Evolutionary conservation across 768 basidiomycete species (phyloP).

Genomic region (Kockovaella imperatae): DNA sequence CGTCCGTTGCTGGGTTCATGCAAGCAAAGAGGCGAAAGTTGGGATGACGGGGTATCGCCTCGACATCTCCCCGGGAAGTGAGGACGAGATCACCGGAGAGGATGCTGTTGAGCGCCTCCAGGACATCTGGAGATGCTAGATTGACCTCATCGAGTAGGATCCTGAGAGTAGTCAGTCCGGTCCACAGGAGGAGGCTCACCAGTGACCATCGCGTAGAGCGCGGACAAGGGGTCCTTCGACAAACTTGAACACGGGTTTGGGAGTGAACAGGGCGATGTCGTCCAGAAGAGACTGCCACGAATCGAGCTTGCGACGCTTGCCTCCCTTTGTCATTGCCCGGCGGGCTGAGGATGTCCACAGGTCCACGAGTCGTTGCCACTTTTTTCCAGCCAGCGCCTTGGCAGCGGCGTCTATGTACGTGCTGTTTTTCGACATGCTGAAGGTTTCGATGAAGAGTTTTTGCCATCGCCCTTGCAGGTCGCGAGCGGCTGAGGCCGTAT

Average conservation of each 20-base stretch:
- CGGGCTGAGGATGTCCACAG: slow-evolving; percentile 58
- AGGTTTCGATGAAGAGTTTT: slow-evolving; percentile 73
- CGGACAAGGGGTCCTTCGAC: slow-evolving; percentile 93
- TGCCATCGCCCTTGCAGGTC: slow-evolving; percentile 65
- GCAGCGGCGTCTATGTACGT: slow-evolving; percentile 73
- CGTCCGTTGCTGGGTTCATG: slow-evolving; percentile 99
- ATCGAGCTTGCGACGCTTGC: slow-evolving; percentile 32
- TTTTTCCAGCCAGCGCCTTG: slow-evolving; percentile 70
- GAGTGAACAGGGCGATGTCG: slow-evolving; percentile 71
- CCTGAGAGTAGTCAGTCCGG: slow-evolving; percentile 50
- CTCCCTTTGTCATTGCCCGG: slow-evolving; percentile 49
- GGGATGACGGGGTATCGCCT: slow-evolving; percentile 81
- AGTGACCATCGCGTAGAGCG: slow-evolving; percentile 78
- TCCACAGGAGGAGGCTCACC: slow-evolving; percentile 52
- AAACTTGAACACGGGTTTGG: slow-evolving; percentile 86
- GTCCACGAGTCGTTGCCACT: slow-evolving; percentile 74
- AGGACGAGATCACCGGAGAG: slow-evolving; percentile 82
- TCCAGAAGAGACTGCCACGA: slow-evolving; percentile 62
- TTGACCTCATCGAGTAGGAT: slow-evolving; percentile 94
- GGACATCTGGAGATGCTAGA: slow-evolving; percentile 82
- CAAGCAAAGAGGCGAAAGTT: slow-evolving; percentile 96
- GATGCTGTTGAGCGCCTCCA: slow-evolving; percentile 84
- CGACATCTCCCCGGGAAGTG: slow-evolving; percentile 84
- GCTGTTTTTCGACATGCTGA: slow-evolving; percentile 67
- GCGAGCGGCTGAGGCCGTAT: slow-evolving; percentile 69